phyloP scores from a whole-genome alignment of 805 yeast species.

The Barnettozyma populi region DNA sequence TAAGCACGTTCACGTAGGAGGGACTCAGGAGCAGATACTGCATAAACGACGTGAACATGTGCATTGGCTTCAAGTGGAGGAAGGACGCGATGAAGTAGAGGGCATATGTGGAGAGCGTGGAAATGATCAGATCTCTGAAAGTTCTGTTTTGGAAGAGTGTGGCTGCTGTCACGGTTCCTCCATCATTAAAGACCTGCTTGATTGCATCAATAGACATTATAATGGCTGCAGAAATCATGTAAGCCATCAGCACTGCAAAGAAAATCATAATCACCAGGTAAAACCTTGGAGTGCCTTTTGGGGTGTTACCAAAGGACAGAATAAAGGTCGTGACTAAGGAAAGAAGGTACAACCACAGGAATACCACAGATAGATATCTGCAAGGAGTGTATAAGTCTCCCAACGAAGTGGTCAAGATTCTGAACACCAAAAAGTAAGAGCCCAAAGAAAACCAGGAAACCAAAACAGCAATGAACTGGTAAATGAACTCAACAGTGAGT shows the following conservation, averaged over 20 bases:
- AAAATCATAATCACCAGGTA: constrained; percentile 69
- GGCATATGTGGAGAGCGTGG: constrained; percentile 77
- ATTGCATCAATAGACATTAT: constrained; percentile 74
- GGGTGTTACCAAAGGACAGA: constrained; percentile 88
- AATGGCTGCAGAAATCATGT: constrained; percentile 83
- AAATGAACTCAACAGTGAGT: constrained; percentile 72
- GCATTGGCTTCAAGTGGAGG: constrained; percentile 85
- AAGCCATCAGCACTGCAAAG: constrained; percentile 85
- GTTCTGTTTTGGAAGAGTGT: constrained; percentile 57
- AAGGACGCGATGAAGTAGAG: constrained; percentile 76
- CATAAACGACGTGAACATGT: constrained; percentile 79
- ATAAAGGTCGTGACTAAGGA: constrained; percentile 83
- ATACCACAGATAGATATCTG: constrained; percentile 66
- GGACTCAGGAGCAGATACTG: constrained; percentile 87
- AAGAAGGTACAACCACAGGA: constrained; percentile 80
- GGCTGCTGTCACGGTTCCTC: constrained; percentile 30
- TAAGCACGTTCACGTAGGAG: constrained; percentile 82
- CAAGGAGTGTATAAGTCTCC: constrained; percentile 72
- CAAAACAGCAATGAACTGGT: constrained; percentile 66
- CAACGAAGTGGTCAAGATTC: constrained; percentile 77
- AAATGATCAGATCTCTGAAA: constrained; percentile 83
- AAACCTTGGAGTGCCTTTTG: constrained; percentile 79
- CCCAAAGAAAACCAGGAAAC: constrained; percentile 93
- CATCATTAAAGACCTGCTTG: constrained; percentile 35
- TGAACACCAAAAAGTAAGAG: constrained; percentile 83